Evolutionary conservation across 768 basidiomycete genomes (phyloP).

Genomic region (Peribolospora kevripleyi): DNA sequence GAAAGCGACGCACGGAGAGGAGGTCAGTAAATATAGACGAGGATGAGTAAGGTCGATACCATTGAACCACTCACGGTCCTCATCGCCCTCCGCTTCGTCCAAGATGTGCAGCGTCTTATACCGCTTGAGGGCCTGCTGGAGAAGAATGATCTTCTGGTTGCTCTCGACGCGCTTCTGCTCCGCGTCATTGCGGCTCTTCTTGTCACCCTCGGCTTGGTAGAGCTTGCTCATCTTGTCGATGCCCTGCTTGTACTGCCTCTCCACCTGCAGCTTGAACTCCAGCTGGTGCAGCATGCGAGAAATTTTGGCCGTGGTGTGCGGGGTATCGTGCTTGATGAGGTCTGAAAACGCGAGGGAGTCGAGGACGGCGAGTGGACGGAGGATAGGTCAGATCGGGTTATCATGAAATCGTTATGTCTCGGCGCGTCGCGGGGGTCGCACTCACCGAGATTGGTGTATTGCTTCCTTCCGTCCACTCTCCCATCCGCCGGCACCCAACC

Average conservation of each 20-base stretch:
- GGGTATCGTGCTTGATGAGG: slow-evolving; percentile 90
- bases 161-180: slow-evolving; percentile 84
- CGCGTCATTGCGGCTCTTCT: slow-evolving; percentile 76
- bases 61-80: slow-evolving; percentile 40
- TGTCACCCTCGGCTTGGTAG: slow-evolving; percentile 89
- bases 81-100: slow-evolving; percentile 39
- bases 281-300: slow-evolving; percentile 94
- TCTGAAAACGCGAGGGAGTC: slow-evolving; percentile 25
- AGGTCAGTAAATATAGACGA: neutral
- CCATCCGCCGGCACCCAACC: neutral
- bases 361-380: neutral
- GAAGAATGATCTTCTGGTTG: slow-evolving; percentile 82
- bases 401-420: neutral
- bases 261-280: slow-evolving; percentile 96
- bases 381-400: neutral
- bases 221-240: slow-evolving; percentile 98
- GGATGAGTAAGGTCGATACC: neutral
- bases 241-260: slow-evolving; percentile 90
- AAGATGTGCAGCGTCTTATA: slow-evolving; percentile 90
- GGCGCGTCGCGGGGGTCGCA: neutral
- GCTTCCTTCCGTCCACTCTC: neutral
- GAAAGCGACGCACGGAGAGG: neutral
- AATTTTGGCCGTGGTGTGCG: slow-evolving; percentile 85
- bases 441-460: slow-evolving; percentile 10
- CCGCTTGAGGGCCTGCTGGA: slow-evolving; percentile 72